Base-by-base conservation (phyloP, 345 rosid species). In the Bretschneidera sinensis region DNA sequence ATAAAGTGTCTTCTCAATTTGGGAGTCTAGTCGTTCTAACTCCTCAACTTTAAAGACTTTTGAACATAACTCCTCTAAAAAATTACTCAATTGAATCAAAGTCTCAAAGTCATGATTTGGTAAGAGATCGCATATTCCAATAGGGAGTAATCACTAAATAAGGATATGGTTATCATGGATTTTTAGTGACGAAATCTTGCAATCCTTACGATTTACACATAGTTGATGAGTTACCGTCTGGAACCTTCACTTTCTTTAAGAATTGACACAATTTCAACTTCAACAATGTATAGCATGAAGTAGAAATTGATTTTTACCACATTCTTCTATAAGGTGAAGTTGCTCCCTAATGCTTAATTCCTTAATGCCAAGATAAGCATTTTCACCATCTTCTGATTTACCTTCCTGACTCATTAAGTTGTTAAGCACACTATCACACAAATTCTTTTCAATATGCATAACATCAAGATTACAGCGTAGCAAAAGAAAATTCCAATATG, bases 391-490 rank as follows among this genome's bases (percentile, higher is more conserved):
- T 28, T 54, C 31, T 0, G 17, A 7, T 28, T 54, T 54, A 0
- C 6, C 22, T 13, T 28, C 8, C 17, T 25, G 17, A 54, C 18
- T 18, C 22, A 54, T 19, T 16, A 54, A 54, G 4, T 15, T 28
- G 3, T 7, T 7, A 28, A 54, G 5, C 20, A 54, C 34, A 16
- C n/a, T 49, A 4, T 61, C 66, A 60, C 71, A 60, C 6, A 67
- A 21, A 47, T 52, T 67, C 18, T 67, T 67, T n/a, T n/a, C n/a
- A n/a, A n/a, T n/a, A n/a, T n/a, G n/a, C n/a, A n/a, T n/a, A n/a
- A n/a, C n/a, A n/a, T 18, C 54, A 55, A 35, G 23, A 18, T 66
- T 59, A 2, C 54, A 61, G 0, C 16, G 22, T 6, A 54, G 0
- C 6, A 45, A 6, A 21, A 24, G 45, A 21, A 10, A 7, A n/a